Evolutionary conservation across 2,329 filamentous ascomycete genomes (phyloP).

Genomic region (Pseudogymnoascus sp.): DNA sequence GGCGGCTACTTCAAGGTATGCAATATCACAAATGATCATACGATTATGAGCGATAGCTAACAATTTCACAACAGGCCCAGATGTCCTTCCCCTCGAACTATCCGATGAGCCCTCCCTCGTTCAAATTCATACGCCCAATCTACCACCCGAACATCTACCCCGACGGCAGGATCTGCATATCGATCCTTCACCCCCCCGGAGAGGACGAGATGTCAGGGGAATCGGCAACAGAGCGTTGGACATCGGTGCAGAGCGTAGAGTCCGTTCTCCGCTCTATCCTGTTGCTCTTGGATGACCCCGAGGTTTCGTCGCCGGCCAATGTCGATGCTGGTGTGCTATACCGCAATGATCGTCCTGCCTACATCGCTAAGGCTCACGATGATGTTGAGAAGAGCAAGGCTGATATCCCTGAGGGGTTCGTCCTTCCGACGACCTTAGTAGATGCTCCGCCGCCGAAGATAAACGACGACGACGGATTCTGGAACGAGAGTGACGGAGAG

Average conservation of each 20-base stretch:
- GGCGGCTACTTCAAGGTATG: conserved; percentile 77
- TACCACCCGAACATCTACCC: conserved; percentile 92
- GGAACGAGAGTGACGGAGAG: conserved; percentile 68
- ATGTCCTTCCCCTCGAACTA: conserved; percentile 87
- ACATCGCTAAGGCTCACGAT: conserved; percentile 59
- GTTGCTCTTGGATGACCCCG: conserved; percentile 84
- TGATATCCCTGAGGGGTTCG: conserved; percentile 71
- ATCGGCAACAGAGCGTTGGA: conserved; percentile 84
- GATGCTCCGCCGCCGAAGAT: conserved; percentile 52
- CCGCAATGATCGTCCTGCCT: conserved; percentile 61
- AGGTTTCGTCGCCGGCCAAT: conserved; percentile 88
- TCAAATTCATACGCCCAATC: conserved; percentile 72
- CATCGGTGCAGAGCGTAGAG: conserved; percentile 86
- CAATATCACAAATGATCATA: neutral
- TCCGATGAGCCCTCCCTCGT: conserved; percentile 79
- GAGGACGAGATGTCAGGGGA: conserved; percentile 92
- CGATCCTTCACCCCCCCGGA: conserved; percentile 85
- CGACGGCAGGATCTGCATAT: conserved; percentile 89
- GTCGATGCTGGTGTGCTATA: conserved; percentile 86
- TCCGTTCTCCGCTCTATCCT: conserved; percentile 89
- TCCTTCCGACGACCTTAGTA: conserved; percentile 71
- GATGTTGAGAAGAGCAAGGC: conserved; percentile 66
- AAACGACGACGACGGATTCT: conserved; percentile 72
- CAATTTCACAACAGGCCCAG: conserved; percentile 45
- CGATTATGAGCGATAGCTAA: conserved; percentile 8